These are phyloP conservation scores for Neoboletus subvelutipes DNA, from an alignment of 768 basidiomycete species.

Conservation along the genomic window DNA sequence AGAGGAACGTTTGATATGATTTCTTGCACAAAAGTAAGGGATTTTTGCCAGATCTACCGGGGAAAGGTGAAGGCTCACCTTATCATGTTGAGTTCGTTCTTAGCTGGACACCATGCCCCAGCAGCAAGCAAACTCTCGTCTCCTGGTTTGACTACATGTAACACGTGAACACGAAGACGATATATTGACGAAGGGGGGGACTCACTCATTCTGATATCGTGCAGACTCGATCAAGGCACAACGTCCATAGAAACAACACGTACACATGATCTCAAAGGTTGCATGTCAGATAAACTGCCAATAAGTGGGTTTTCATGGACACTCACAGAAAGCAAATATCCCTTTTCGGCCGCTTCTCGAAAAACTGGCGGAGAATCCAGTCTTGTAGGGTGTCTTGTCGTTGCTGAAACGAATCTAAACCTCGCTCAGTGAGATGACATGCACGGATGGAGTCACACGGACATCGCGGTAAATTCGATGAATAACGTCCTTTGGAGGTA, in stretches of 20 bases:
- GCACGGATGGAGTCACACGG: background rate
- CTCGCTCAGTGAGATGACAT: conserved; percentile 3
- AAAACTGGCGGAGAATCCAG: conserved; percentile 74
- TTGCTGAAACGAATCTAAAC: conserved; percentile 82
- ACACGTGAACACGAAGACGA: conserved; percentile 3
- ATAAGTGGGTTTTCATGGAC: background rate
- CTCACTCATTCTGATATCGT: conserved; percentile 23
- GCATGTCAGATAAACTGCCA: background rate
- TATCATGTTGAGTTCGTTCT: conserved; percentile 75
- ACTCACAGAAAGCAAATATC: conserved; percentile 82
- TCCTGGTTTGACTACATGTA: conserved; percentile 57
- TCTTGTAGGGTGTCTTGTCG: conserved; percentile 96
- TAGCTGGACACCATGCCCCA: conserved; percentile 76
- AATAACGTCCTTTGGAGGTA: conserved; percentile 89
- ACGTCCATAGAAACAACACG: conserved; percentile 1
- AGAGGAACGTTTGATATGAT: conserved; percentile 62
- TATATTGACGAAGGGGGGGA: background rate
- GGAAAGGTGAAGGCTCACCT: conserved; percentile 42
- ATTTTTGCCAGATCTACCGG: background rate
- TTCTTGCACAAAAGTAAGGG: conserved; percentile 33
- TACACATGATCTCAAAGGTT: conserved; percentile 26
- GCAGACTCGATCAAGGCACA: background rate
- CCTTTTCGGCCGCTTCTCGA: conserved; percentile 91
- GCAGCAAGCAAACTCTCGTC: conserved; percentile 73
- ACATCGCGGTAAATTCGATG: conserved; percentile 94